A percentile compares a stretch with the other conserved stretches of the same genome.
Evolutionary conservation across 129 eudicot genomes (phyloP).

Genomic region (Ambrosia artemisiifolia): DNA sequence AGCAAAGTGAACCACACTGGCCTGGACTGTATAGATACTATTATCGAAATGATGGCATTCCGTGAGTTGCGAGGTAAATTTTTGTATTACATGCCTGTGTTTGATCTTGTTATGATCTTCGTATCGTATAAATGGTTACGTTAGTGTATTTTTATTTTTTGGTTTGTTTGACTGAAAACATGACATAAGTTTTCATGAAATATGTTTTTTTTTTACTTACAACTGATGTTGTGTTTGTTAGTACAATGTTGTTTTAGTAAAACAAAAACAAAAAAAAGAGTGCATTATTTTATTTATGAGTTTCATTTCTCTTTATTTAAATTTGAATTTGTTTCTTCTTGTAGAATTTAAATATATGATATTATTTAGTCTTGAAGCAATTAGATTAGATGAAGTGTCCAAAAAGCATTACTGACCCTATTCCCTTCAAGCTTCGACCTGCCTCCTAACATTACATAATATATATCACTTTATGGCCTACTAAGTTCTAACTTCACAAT

Average conservation of each 20-base stretch:
- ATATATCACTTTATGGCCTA: neutral
- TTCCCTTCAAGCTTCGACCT: constrained; percentile 6
- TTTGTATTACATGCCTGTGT: constrained; percentile 42
- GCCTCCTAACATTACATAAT: constrained; percentile 26
- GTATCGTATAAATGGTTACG: constrained; percentile 20
- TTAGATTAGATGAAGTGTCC: constrained; percentile 5
- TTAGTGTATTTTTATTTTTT: constrained; percentile 30
- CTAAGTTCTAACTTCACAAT: neutral
- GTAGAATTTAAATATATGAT: neutral
- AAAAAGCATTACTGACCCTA: neutral
- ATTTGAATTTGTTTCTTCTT: neutral
- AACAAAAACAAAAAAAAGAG: neutral
- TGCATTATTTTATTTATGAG: neutral
- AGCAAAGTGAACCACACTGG: constrained; percentile 33
- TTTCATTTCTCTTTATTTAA: neutral
- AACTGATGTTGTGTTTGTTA: constrained; percentile 23
- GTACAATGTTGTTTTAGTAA: constrained; percentile 8
- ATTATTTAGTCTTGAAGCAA: neutral
- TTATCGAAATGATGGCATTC: constrained; percentile 16
- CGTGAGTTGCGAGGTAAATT: constrained; percentile 22
- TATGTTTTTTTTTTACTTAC: constrained; percentile 29
- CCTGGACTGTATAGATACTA: constrained; percentile 19
- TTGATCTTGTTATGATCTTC: constrained; percentile 17
- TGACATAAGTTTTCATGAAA: constrained; percentile 35
- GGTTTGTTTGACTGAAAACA: constrained; percentile 34